Conservation (phyloP, 441 rosid genomes). For the Croton setiger region DNA sequence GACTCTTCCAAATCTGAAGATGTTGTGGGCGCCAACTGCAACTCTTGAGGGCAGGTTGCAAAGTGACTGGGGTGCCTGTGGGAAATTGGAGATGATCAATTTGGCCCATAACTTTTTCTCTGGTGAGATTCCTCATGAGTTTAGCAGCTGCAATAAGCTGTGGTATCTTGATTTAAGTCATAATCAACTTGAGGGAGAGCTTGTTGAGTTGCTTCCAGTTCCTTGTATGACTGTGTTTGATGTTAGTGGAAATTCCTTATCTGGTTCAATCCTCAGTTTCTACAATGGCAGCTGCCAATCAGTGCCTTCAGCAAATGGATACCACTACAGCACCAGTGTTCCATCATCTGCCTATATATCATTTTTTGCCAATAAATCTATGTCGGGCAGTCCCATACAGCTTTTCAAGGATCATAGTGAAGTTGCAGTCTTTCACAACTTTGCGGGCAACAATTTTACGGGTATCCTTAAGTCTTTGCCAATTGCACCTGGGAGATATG, state of each 20-base stretch:
- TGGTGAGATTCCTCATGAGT: constrained; percentile 34
- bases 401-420: constrained; percentile 24
- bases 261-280: constrained; percentile 50
- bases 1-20: constrained; percentile 42
- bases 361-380: constrained; percentile 33
- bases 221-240: constrained; percentile 60
- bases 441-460: constrained; percentile 46
- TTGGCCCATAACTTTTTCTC: constrained; percentile 46
- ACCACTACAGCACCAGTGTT: constrained; percentile 19
- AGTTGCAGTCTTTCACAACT: constrained; percentile 40
- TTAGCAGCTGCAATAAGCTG: constrained; percentile 41
- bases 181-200: constrained; percentile 44
- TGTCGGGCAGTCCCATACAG: constrained; percentile 22
- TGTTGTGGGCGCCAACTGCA: constrained; percentile 58
- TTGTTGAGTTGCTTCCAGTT: constrained; percentile 39
- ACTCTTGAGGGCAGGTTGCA: constrained; percentile 43
- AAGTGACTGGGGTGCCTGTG: constrained; percentile 45
- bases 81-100: constrained; percentile 49
- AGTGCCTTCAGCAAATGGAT: constrained; percentile 17
- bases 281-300: constrained; percentile 27
- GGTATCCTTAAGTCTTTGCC: constrained; percentile 44
- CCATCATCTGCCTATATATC: constrained; percentile 39
- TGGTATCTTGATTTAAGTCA: constrained; percentile 46
- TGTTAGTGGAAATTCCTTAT: constrained; percentile 42
- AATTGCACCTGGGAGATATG: constrained; percentile 35